Percentiles rank a stretch among this genome's conserved stretches.
phyloP scores from a whole-genome alignment of 495 filamentous ascomycete species.

The Daldinia grandis region DNA sequence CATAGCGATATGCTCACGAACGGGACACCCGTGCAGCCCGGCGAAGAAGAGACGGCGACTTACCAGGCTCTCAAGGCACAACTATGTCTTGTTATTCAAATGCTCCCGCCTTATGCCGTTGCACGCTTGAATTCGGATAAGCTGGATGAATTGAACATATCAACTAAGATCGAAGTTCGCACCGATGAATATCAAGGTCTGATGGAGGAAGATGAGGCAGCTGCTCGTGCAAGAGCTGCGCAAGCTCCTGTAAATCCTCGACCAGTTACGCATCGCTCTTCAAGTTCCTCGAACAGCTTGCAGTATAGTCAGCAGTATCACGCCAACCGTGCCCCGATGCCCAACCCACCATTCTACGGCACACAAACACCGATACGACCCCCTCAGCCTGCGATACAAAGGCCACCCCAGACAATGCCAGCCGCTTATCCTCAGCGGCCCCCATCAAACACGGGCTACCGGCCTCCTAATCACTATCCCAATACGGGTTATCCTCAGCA shows the following conservation, averaged over 20 bases:
- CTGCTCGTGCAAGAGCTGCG: conserved; percentile 49
- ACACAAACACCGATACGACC: conserved; percentile 53
- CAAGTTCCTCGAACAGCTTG: conserved; percentile 48
- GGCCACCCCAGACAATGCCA: conserved; percentile 44
- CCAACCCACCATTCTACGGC: conserved; percentile 50
- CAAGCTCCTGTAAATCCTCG: conserved; percentile 50
- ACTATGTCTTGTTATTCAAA: conserved; percentile 73
- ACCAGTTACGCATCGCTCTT: conserved; percentile 48
- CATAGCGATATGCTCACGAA: conserved; percentile 62
- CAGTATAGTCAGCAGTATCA: conserved; percentile 52
- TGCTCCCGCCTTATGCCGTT: conserved; percentile 84
- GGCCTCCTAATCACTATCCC: conserved; percentile 39
- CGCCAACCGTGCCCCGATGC: conserved; percentile 50
- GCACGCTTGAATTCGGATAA: conserved; percentile 87
- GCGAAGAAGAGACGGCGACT: conserved; percentile 71
- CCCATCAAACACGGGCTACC: conserved; percentile 41
- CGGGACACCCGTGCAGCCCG: conserved; percentile 57
- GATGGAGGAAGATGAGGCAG: conserved; percentile 84
- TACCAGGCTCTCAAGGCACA: conserved; percentile 81
- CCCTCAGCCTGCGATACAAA: conserved; percentile 39
- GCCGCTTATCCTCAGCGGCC: conserved; percentile 44
- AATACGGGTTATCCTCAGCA: conserved; percentile 45
- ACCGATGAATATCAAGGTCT: conserved; percentile 76
- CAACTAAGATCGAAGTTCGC: conserved; percentile 78
- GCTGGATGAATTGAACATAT: conserved; percentile 80